Evolutionary conservation across 1,139 yeast species (phyloP).

Genomic region (Zygoascus sp.): DNA sequence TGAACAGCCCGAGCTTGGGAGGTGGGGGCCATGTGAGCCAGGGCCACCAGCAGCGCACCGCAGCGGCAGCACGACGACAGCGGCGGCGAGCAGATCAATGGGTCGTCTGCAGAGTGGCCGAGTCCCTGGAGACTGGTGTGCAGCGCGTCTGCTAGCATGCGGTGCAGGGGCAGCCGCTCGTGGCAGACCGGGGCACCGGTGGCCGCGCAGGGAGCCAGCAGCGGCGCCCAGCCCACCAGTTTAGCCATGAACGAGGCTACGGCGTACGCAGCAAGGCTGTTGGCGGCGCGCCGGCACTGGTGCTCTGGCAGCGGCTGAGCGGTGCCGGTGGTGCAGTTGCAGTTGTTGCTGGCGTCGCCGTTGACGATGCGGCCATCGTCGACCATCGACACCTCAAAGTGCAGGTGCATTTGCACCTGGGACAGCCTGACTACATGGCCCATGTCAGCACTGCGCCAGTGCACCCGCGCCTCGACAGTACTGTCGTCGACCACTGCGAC

Average conservation of each 20-base stretch:
- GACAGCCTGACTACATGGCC: neutral
- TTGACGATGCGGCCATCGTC: no score
- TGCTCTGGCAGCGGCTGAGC: neutral
- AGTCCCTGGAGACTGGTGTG: no score
- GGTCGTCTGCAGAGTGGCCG: no score
- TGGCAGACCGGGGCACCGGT: neutral
- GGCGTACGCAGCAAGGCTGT: neutral
- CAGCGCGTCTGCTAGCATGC: neutral
- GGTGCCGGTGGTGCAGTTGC: no score
- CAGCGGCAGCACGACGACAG: no score
- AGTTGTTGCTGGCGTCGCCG: no score
- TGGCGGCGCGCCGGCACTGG: neutral
- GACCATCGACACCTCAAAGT: neutral
- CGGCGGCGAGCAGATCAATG: no score
- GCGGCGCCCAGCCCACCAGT: neutral
- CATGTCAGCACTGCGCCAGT: neutral
- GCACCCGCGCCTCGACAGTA: neutral
- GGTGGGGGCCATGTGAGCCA: neutral
- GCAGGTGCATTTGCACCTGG: neutral
- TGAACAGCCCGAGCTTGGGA: neutral
- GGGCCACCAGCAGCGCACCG: neutral
- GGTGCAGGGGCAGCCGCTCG: neutral
- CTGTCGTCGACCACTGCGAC: neutral
- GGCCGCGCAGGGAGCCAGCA: neutral
- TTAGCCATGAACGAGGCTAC: neutral